Base-by-base conservation (phyloP, 495 filamentous ascomycete genomes). In the Xylaria bambusicola region DNA sequence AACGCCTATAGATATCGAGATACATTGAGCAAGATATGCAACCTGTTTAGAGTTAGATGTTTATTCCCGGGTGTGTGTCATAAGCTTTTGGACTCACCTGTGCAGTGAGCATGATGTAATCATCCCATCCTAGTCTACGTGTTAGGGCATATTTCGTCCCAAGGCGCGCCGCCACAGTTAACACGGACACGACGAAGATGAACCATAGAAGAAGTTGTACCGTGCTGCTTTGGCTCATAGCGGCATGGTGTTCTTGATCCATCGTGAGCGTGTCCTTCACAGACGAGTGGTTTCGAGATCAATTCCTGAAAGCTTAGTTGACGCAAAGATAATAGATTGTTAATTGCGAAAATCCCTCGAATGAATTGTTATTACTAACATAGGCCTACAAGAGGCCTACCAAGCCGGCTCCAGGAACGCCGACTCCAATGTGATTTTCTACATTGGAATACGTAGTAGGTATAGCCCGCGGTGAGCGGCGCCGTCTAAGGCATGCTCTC, bases 1-100 rank as follows among this genome's bases (percentile, higher is more conserved):
- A 20, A 66, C 56, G 3, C 57, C 68, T 23, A 70, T 29, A 1
- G 66, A 69, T 20, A 71, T 48, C 0, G 60, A 60, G 13, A 73
- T 56, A 12, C 64, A 56, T 53, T 65, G 59, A 17, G 49, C 65
- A 8, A 65, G 61, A n/a, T 57, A 61, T 24, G 33, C 15, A 13
- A 18, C n/a, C 49, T 61, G 36, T 26, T 38, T 38, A 13, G 3
- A 38, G 36, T 38, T 38, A 38, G 36, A 15, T 38, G 36, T 38
- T 38, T 6, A 7, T 38, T 13, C 36, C 36, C 3, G 13, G 36
- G n/a, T n/a, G n/a, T n/a, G n/a, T 15, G 36, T 13, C 36, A 15
- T 3, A 15, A 38, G 13, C 3, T 15, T 13, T 13, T 38, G 3
- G 12, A 15, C 12, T 38, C 12, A 38, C 36, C 36, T 38, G 36